A percentile compares a stretch with the other conserved stretches of the same genome.
These are phyloP conservation scores for Chlorencoelia australis DNA, from an alignment of 2,329 filamentous ascomycete genomes.

Conservation along the genomic window DNA sequence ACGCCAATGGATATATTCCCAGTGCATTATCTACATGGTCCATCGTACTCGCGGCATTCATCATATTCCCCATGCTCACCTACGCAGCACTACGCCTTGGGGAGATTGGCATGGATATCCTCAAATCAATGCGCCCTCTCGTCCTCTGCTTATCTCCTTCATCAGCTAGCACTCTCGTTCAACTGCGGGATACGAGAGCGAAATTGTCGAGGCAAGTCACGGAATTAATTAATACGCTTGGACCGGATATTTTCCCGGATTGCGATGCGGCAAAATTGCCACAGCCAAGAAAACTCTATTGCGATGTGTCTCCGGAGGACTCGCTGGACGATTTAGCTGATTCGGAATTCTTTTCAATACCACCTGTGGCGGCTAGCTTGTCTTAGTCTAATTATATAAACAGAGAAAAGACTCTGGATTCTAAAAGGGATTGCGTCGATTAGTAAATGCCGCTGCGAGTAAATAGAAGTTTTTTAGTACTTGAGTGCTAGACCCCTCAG, in stretches of 20 bases:
- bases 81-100: conserved; percentile 87
- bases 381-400: no score
- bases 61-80: conserved; percentile 72
- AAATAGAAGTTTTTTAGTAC: no score
- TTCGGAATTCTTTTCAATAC: conserved; percentile 4
- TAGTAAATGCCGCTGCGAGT: no score
- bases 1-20: conserved; percentile 67
- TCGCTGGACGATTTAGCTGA: conserved; percentile 6
- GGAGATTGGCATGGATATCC: conserved; percentile 91
- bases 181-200: conserved; percentile 59
- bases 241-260: conserved; percentile 90
- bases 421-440: no score
- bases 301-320: conserved; percentile 7
- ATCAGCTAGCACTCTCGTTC: conserved; percentile 70
- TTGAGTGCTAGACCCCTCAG: no score
- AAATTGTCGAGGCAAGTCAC: conserved; percentile 71
- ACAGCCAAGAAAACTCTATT: conserved; percentile 7
- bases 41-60: conserved; percentile 46
- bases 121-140: conserved; percentile 82
- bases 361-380: no score
- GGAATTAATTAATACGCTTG: conserved; percentile 81
- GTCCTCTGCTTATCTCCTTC: conserved; percentile 73
- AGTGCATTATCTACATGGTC: conserved; percentile 41
- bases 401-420: no score
- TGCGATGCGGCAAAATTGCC: conserved; percentile 44